Evolutionary conservation across 352 stramenopile species (phyloP), one percentile per base, ranked within the genome.

Genomic region (Saprolegnia parasitica): DNA sequence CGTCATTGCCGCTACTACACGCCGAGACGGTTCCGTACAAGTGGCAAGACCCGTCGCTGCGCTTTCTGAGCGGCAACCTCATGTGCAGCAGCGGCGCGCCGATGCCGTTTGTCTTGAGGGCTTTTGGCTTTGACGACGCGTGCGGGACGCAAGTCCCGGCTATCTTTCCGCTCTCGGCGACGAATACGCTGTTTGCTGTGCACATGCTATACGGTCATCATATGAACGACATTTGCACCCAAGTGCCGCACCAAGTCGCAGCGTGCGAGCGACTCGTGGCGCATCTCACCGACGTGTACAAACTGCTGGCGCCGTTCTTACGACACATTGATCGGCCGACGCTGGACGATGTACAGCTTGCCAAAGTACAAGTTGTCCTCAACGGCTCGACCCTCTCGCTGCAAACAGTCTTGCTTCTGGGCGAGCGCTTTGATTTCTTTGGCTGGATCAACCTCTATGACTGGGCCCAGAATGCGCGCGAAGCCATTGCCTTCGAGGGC

Each of bases 41-140:
- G 26, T 70, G 63, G 63, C 15, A 13, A 16, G 47, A 70, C n/a
- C 24, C 63, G 1, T 10, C 32, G 0, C 63, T 70, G 10, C 15
- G 6, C 10, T 70, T 62, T 49, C 10, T 21, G 16, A 52, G 63
- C 23, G 63, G 63, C 20, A 61, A 56, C 37, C 63, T 24, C 5
- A 21, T 70, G 15, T 70, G 63, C 23, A 42, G 29, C 6, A 15
- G 11, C 35, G 63, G 49, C 11, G 13, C 21, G 16, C 26, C 63
- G 9, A 29, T 61, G 26, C 39, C 63, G 10, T 70, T 50, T 57
- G 37, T 70, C 1, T 46, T 62, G 18, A 3, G 15, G 16, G 23
- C 42, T 4, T 70, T 70, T 70, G 63, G 63, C 1, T 70, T 70
- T 62, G 63, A 70, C 39, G 29, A 46, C 20, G 46, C 24, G n/a